Evolutionary conservation across 257 asterid genomes (phyloP), one percentile per base, ranked within the genome.

Genomic region (Osmanthus fragrans): DNA sequence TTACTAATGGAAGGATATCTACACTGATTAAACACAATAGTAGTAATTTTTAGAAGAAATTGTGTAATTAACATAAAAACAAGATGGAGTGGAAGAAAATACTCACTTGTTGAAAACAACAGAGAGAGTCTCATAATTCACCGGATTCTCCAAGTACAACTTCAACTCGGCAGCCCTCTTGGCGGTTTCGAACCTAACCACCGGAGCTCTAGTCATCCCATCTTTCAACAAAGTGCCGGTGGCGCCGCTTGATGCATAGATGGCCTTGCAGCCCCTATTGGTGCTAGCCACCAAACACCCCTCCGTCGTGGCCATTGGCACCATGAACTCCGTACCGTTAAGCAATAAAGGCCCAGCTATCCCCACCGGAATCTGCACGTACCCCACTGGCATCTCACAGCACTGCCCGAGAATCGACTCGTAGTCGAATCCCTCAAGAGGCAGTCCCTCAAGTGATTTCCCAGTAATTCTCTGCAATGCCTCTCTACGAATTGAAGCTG

Each of bases 301-400:
- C 47, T 89, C 93, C 0, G 93, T 89, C 0, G 93, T 89, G 19
- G 91, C 91, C 93, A 89, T 89, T 9, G 93, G 93, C 39, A 89
- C 90, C 68, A 76, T 82, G 71, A 76, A 89, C 47, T 89, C 91
- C 36, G 84, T 78, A 32, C 93, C 93, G 49, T 89, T 87, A 32
- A 89, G 88, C 79, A 84, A 64, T 87, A 89, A 60, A 29, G 93
- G 93, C 42, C 93, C 93, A 1, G 87, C 93, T 25, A 89, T 84
- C 29, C 93, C 93, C 42, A 89, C 93, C 3, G 93, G 93, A 37
- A 89, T 77, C 67, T 89, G 93, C 8, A 89, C 87, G 74, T 85
- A 89, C 36, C 93, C 93, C n/a, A 89, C 86, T 2, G 93, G 93
- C 93, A 89, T 87, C 84, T 89, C 93, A 72, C 93, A 89, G 72